These are phyloP conservation scores for Venturia carpophila DNA, from an alignment of 2,329 filamentous ascomycete species.

Conservation along the genomic window DNA sequence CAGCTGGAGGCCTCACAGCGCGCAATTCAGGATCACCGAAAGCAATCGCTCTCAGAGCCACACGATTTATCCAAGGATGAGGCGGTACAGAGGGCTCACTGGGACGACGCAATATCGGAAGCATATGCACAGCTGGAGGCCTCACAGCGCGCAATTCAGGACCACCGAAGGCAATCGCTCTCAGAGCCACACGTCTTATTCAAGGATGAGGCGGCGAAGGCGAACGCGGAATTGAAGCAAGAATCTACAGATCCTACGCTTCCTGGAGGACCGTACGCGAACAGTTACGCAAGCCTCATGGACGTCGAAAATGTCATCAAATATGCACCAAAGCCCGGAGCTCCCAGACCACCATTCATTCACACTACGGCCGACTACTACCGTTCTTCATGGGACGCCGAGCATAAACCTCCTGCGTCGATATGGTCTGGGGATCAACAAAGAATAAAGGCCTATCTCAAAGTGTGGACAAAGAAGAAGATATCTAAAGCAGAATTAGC, in stretches of 20 bases:
- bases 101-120: constrained; percentile 44
- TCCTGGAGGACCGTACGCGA: background rate
- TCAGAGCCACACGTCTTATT: background rate
- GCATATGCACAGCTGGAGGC: constrained; percentile 40
- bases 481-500: constrained; percentile 34
- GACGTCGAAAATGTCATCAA: constrained; percentile 13
- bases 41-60: background rate
- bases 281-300: constrained; percentile 1
- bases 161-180: background rate
- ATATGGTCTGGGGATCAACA: constrained; percentile 34
- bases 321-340: constrained; percentile 22
- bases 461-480: constrained; percentile 36
- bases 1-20: constrained; percentile 30
- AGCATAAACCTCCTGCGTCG: constrained; percentile 38
- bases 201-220: background rate
- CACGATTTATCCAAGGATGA: background rate
- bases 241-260: background rate
- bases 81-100: no score
- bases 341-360: constrained; percentile 25
- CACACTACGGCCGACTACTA: constrained; percentile 29
- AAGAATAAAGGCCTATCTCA: constrained; percentile 28
- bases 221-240: background rate
- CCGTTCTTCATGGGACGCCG: constrained; percentile 23
- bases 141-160: constrained; percentile 5
- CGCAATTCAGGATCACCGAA: background rate